Evolutionary conservation across 768 basidiomycete species (phyloP), one percentile per base, ranked within the genome.

Genomic region (Naganishia kalamii): DNA sequence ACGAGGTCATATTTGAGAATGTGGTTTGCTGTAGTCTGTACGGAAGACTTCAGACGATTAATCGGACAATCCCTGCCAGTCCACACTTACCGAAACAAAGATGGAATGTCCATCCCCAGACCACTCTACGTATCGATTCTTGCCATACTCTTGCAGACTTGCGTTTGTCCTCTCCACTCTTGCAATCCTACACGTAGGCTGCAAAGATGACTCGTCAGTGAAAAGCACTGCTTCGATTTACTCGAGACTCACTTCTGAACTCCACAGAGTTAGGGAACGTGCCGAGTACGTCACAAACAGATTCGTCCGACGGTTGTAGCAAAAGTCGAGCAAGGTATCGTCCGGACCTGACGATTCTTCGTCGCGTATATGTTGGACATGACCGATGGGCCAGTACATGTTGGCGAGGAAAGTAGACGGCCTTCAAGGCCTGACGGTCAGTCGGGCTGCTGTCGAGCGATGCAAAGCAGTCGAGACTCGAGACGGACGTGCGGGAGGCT

Each of bases 301-400:
- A 15, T 57, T 57, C 35, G 54, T 40, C 11, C 54, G 35, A 15
- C 35, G 54, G 19, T 57, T 57, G 33, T 37, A 25, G 23, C 54
- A 35, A 40, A 57, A 57, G 54, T 57, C 54, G n/a, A 57, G n/a
- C 8, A 57, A 33, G 4, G 35, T n/a, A n/a, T 57, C 54, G 35
- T 57, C 37, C 11, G 35, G 21, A 25, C 21, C 23, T 15, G 35
- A 25, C 19, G 21, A 37, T 7, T 57, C 35, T 19, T 57, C 54
- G 3, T 21, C 37, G 2, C 54, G 54, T 21, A 57, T 21, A 35
- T 21, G 33, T 33, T 35, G 15, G 3, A 41, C 54, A 21, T 57
- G 27, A 35, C 54, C 54, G 21, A n/a, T 25, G 1, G 54, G 54
- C 54, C 54, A 57, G 54, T 57, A 57, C 54, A 57, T 57, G 11